Conservation (phyloP, 345 rosid species). For the Populus tremula region DNA sequence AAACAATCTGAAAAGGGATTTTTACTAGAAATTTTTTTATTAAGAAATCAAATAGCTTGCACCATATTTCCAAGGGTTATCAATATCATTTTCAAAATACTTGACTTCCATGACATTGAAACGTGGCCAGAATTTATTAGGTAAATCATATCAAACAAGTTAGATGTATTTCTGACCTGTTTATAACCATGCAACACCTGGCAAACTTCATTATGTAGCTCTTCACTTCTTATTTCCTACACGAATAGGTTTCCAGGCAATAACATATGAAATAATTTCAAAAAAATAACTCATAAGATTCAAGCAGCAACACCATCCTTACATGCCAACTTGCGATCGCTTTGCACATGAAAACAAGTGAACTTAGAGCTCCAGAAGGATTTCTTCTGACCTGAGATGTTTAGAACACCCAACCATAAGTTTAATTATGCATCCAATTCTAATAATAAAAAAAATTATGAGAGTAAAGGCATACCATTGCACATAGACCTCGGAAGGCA, state of each 20-base stretch:
- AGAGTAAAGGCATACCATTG: constrained; percentile 56
- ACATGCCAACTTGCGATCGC: constrained; percentile 99
- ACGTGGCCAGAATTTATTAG: not conserved
- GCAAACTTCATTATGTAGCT: constrained; percentile 79
- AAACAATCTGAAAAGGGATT: not conserved
- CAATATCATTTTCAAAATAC: not conserved
- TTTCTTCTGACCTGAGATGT: constrained; percentile 71
- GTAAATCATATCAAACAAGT: not conserved
- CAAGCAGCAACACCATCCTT: constrained; percentile 29
- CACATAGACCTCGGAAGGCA: constrained; percentile 95
- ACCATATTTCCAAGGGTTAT: not conserved
- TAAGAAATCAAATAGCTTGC: not conserved
- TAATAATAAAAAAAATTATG: not conserved
- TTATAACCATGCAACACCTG: constrained; percentile 92
- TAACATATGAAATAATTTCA: not conserved
- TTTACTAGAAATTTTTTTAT: not conserved
- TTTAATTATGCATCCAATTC: not conserved
- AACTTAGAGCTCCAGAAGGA: constrained; percentile 87
- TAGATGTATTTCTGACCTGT: constrained; percentile 44
- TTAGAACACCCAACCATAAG: constrained; percentile 11
- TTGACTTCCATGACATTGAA: not conserved
- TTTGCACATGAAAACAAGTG: constrained; percentile 80
- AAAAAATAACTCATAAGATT: not conserved
- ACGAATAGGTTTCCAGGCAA: not conserved
- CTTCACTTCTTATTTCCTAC: constrained; percentile 85